Percentiles rank a stretch among this genome's conserved stretches.
Evolutionary conservation across 208 protist species (phyloP).

Genomic region (Trypanosomatidae sp.): DNA sequence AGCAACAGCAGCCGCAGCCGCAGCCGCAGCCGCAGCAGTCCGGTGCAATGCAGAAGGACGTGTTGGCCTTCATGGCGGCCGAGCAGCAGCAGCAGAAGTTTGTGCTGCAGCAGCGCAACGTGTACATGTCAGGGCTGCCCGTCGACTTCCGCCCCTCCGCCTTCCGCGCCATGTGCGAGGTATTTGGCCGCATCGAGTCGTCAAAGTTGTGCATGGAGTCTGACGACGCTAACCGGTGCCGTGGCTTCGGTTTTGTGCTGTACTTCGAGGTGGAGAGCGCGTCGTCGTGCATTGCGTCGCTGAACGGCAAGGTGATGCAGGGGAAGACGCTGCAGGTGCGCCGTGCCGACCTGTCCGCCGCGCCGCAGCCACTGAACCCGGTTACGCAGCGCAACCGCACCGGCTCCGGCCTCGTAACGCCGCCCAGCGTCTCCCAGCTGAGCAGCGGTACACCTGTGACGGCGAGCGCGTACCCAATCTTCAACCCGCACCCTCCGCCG

Average conservation of each 20-base stretch:
- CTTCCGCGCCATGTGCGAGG: conserved; percentile 51
- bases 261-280: conserved; percentile 51
- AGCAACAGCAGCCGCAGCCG: no score
- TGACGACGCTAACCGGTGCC: conserved; percentile 34
- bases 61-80: conserved; percentile 22
- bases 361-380: conserved; percentile 32
- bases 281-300: conserved; percentile 43
- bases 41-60: conserved; percentile 22
- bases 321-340: conserved; percentile 56
- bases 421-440: background rate
- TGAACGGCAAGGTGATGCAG: conserved; percentile 43
- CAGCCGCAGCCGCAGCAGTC: no score
- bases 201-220: conserved; percentile 59
- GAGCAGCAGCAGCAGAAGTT: conserved; percentile 35
- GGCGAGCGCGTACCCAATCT: background rate
- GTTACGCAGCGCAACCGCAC: conserved; percentile 28
- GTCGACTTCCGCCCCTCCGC: conserved; percentile 42
- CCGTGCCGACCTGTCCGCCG: conserved; percentile 50
- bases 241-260: conserved; percentile 69
- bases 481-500: conserved; percentile 12
- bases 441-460: background rate
- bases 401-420: conserved; percentile 14
- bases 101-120: conserved; percentile 58
- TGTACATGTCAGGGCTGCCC: conserved; percentile 70
- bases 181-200: conserved; percentile 58